Base-by-base conservation (phyloP, 768 basidiomycete species). In the Chiua virens region DNA sequence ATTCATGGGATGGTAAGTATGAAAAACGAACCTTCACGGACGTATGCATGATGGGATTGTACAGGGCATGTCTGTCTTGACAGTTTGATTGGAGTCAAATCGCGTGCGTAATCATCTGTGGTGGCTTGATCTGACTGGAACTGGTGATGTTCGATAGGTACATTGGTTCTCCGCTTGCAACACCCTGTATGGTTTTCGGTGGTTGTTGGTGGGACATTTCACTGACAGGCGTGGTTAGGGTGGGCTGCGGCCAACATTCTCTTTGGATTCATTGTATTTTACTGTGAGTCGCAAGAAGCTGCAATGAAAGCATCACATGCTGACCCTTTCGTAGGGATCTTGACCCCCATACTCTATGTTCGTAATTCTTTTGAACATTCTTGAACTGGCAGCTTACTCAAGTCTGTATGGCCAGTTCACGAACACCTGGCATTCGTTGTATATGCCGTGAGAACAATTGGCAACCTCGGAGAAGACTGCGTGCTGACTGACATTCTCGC, bases 41-140 rank as follows among this genome's bases (percentile, higher is more conserved):
- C 21, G 21, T 48, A 37, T 5, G 10, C 8, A 54, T 49, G 17
- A 40, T 23, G 11, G 13, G 22, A 22, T 22, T 23, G 2, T 6
- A 27, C 20, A 68, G 69, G 83, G 83, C 25, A 88, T 89, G 85
- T 83, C 83, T 45, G 60, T 89, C 44, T 61, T 90, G 53, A 88
- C 87, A 38, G n/a, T 89, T 92, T 63, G 89, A 92, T 61, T 92
- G 89, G 89, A 75, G 81, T 17, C 85, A 88, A 67, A 82, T 86
- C 50, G 67, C 69, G 62, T 70, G 32, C 42, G 67, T 65, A 61
- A 45, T 55, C 60, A n/a, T 22, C 45, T 11, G 20, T 9, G 22
- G 10, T 20, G 1, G 21, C 25, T 8, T 10, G 20, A 15, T 49
- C 23, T 27, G 45, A 30, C 17, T 15, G 3, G 13, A 5, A 45